A percentile compares a stretch with the other conserved stretches of the same genome.
These are phyloP conservation scores for Agastache rugosa DNA, from an alignment of 257 asterid genomes.

Conservation along the genomic window DNA sequence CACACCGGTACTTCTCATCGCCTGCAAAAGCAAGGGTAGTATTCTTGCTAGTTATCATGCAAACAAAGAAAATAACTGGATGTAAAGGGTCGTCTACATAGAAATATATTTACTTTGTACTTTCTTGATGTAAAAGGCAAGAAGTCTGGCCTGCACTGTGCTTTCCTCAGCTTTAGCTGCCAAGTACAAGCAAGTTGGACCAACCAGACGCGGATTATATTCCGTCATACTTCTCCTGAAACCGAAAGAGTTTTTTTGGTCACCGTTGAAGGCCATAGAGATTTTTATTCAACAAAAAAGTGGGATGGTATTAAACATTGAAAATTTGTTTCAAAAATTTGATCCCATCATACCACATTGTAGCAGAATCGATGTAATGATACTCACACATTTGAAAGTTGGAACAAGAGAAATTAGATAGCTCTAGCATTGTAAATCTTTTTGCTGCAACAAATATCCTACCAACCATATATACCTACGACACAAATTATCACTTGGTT, in stretches of 20 bases:
- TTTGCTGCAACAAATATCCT: not conserved
- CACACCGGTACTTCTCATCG: conserved; percentile 81
- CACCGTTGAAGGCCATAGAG: not conserved
- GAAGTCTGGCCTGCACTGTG: conserved; percentile 88
- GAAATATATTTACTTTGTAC: conserved; percentile 50
- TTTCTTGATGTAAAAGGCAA: conserved; percentile 86
- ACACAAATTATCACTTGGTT: not conserved
- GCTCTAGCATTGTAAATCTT: not conserved
- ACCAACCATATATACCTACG: no score
- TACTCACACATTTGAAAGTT: not conserved
- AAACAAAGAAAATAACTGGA: conserved; percentile 16
- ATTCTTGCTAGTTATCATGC: conserved; percentile 24
- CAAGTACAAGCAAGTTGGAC: conserved; percentile 93
- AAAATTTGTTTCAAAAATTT: not conserved
- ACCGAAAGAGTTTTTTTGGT: conserved; percentile 1
- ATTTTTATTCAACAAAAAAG: not conserved
- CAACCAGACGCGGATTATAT: conserved; percentile 92
- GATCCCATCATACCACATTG: not conserved
- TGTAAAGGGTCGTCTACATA: not conserved
- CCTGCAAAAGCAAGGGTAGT: conserved; percentile 53
- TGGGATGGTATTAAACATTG: not conserved
- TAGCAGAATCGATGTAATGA: not conserved
- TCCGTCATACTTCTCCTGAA: conserved; percentile 87
- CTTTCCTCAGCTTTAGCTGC: conserved; percentile 99
- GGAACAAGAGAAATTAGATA: not conserved